Base-by-base conservation (phyloP, 441 rosid species). In the Gossypium davidsonii region DNA sequence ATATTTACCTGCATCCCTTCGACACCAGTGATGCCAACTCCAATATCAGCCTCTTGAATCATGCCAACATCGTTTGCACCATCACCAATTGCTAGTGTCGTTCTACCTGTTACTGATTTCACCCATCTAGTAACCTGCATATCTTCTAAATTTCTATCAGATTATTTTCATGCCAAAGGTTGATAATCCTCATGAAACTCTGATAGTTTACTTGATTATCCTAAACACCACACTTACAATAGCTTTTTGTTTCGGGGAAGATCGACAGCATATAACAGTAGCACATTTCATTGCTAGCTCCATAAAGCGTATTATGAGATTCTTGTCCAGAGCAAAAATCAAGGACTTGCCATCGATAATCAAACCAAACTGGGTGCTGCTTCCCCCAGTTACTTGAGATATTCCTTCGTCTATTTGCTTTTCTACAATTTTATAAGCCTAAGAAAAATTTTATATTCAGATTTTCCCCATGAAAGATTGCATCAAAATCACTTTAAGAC, bases 41-140 rank as follows among this genome's bases (percentile, higher is more conserved):
- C 99, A 72, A 95, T 95, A 79, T 95, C 98, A 15, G 99, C 98
- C 82, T 89, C 99, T 80, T 95, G 99, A 83, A 95, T 90, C 99
- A 95, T 95, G 23, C 98, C 93, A 6, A 91, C 97, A 83, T 95
- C 99, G 77, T 95, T 95, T 56, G 89, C 99, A 5, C 99, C 98
- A 68, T 95, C 99, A 49, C 99, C 98, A 76, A 95, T 83, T 18
- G 99, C 97, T n/a, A 93, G 57, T 31, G 95, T 90, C 48, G 96
- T 86, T 74, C 87, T 86, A 14, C 91, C 88, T 7, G 91, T 85
- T 76, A 76, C 80, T 1, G 15, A 76, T 79, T 95, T 95, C n/a
- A 95, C 99, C 88, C 88, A 78, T 81, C 95, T 87, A n/a, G 98
- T 89, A 60, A 94, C 96, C 99, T 94, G 85, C 76, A 81, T 31